These are phyloP conservation scores for Penicillium paradoxum DNA, from an alignment of 495 filamentous ascomycete species.

Conservation along the genomic window DNA sequence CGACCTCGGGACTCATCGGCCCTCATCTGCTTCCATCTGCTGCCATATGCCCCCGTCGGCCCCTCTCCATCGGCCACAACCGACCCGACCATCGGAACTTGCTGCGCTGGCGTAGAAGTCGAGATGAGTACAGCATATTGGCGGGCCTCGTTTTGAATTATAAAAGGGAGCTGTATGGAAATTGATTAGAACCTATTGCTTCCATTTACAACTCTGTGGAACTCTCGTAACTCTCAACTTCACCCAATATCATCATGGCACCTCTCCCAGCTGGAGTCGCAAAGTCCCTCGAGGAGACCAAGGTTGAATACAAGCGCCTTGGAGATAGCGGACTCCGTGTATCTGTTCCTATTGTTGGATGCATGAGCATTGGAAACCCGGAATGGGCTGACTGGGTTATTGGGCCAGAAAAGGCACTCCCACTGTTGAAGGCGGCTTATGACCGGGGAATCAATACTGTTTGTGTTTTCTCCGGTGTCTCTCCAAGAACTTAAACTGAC, in stretches of 20 bases:
- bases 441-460: conserved; percentile 42
- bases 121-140: not conserved
- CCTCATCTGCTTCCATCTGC: not conserved
- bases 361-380: conserved; percentile 7
- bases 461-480: conserved; percentile 11
- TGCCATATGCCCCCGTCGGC: not conserved
- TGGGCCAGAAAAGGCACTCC: conserved; percentile 19
- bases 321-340: conserved; percentile 1
- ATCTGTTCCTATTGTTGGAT: conserved; percentile 10
- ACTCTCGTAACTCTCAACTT: not conserved
- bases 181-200: not conserved
- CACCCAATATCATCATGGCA: not conserved
- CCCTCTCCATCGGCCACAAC: not conserved
- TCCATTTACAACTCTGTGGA: not conserved
- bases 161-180: not conserved
- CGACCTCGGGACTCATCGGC: not conserved
- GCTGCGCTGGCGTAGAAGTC: not conserved
- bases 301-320: not conserved
- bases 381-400: conserved; percentile 9
- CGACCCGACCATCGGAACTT: not conserved
- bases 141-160: no score
- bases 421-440: conserved; percentile 35
- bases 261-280: not conserved
- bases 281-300: not conserved
- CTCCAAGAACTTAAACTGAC: not conserved